Base-by-base conservation (phyloP, 495 filamentous ascomycete genomes). In the Cudoniella acicularis region DNA sequence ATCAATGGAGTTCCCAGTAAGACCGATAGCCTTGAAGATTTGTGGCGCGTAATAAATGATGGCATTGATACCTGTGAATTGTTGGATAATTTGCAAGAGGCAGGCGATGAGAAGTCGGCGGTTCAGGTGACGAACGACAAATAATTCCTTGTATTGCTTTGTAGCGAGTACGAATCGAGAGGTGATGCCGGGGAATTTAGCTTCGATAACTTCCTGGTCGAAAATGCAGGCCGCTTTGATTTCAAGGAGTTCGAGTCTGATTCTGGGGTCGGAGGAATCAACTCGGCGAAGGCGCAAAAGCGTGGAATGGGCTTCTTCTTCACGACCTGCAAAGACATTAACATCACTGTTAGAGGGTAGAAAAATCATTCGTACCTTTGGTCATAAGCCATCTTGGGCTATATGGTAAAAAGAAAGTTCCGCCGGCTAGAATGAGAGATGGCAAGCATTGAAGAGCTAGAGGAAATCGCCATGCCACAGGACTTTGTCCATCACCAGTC, bases 371-470 rank as follows among this genome's bases (percentile, higher is more conserved):
- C 30, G 30, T 36, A 36, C 30, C 86, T 52, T 87, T 79, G 62
- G 79, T 80, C 25, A 85, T 86, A 9, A 91, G 73, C 88, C 88
- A 92, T 63, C 88, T 82, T 1, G 88, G 89, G 21, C 83, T 88
- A 64, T 91, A 87, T 9, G 89, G 88, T 10, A 90, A 75, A 53
- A 89, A 69, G 48, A 81, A 69, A 42, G 90, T 74, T 10, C 81
- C 86, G 27, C 81, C 54, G 64, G 82, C 82, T 24, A 90, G 78
- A 16, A 86, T 56, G 43, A 86, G 56, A 6, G 84, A 87, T 0
- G 89, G 88, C 55, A 91, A 74, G 72, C 85, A 86, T 71, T 91
- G 88, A 2, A 90, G 66, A 57, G 80, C 89, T 87, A 87, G 91
- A 20, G 88, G 87, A 20, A 89, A 69, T 43, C 89, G 30, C 30